These are phyloP conservation scores for Poa pratensis DNA, from an alignment of 176 grass and related monocot species.

Conservation along the genomic window DNA sequence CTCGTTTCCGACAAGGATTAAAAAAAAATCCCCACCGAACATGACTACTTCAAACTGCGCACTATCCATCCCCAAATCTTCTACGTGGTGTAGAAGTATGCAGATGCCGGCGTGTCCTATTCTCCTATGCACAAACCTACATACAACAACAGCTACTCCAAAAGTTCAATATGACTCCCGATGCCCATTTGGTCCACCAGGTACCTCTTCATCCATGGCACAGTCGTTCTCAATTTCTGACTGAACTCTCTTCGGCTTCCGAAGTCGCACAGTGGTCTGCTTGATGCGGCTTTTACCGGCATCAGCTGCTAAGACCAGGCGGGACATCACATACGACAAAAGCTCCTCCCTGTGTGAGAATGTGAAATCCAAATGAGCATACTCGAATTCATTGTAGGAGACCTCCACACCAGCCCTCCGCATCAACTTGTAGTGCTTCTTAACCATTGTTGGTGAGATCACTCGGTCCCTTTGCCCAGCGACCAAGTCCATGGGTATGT, in stretches of 20 bases:
- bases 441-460: slow-evolving; percentile 92
- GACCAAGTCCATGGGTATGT: slow-evolving; percentile 83
- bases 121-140: slow-evolving; percentile 49
- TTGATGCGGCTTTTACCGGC: slow-evolving; percentile 48
- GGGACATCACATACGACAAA: slow-evolving; percentile 87
- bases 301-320: slow-evolving; percentile 51
- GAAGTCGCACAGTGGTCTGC: slow-evolving; percentile 46
- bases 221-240: slow-evolving; percentile 30
- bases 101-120: slow-evolving; percentile 3
- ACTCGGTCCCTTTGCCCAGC: slow-evolving; percentile 81
- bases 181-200: slow-evolving; percentile 14
- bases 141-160: slow-evolving; percentile 6
- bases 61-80: slow-evolving; percentile 32
- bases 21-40: slow-evolving; percentile 45
- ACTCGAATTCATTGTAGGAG: slow-evolving; percentile 96
- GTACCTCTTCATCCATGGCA: slow-evolving; percentile 15
- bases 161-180: background rate
- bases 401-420: slow-evolving; percentile 66
- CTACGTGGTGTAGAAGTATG: slow-evolving; percentile 31
- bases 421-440: slow-evolving; percentile 90
- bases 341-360: slow-evolving; percentile 95
- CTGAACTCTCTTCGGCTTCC: slow-evolving; percentile 54
- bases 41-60: background rate
- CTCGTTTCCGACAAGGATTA: slow-evolving; percentile 31
- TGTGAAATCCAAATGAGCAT: slow-evolving; percentile 98